Conservation (phyloP, 106 monocot species). For the Allium fistulosum region DNA sequence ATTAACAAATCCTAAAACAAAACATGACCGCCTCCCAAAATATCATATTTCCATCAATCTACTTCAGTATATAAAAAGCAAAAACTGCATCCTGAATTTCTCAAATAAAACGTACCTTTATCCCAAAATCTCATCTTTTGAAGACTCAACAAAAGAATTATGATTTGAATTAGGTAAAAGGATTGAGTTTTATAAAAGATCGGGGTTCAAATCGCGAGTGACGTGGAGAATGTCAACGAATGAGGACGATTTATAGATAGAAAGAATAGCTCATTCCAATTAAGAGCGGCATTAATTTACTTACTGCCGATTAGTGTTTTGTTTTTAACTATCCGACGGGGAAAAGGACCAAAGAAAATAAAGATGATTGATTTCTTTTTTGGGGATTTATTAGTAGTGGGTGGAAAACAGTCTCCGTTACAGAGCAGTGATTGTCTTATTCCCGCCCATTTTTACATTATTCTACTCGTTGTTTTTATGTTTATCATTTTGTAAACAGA, state of each 20-base stretch:
- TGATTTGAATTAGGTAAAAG: neutral
- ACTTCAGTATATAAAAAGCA: no score
- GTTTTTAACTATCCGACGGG: no score
- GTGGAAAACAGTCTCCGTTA: neutral
- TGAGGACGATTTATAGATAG: neutral
- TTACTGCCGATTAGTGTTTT: no score
- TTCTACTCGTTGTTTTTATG: no score
- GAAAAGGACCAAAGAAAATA: no score
- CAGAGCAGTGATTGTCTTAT: neutral
- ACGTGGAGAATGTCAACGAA: conserved; percentile 6
- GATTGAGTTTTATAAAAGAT: neutral
- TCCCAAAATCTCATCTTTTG: conserved; percentile 12
- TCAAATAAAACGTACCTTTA: conserved; percentile 1
- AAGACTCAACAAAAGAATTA: conserved; percentile 5
- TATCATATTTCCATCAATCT: no score
- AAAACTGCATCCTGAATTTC: neutral
- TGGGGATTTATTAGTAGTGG: neutral
- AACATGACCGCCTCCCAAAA: no score
- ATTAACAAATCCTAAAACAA: no score
- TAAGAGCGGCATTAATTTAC: neutral
- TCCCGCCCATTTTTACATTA: no score
- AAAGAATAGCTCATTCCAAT: neutral
- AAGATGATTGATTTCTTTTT: no score
- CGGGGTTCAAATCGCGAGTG: neutral
- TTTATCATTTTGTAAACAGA: no score